Base-by-base conservation (phyloP, 176 grass and related monocot genomes). In the Carex littledalei region DNA sequence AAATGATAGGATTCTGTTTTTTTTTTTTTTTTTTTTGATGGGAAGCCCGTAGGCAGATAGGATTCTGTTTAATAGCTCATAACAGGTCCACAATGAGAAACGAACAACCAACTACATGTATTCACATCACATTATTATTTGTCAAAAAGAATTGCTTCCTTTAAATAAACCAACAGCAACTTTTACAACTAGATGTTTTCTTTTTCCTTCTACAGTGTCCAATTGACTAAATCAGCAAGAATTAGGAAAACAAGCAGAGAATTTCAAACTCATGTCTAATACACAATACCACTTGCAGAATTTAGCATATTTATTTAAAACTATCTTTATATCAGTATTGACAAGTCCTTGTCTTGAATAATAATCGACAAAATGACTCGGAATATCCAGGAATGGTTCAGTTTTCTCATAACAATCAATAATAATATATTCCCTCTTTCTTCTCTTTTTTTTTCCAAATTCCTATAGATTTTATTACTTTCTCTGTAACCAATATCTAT, bases 381-480 rank as follows among this genome's bases (percentile, higher is more conserved):
- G 47, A 50, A 50, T 50, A 50, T 50, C 8, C 47, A 50, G 47
- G 47, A 50, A 50, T 50, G 47, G 9, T 50, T 1, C 47, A 11
- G 47, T 50, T 50, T n/a, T 60, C 63, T 11, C 31, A 66, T 15
- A 66, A 32, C 47, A 70, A 41, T 70, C 37, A 43, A 37, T 41
- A 70, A 72, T 72, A 21, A 45, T 43, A 43, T 45, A 9, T 39
- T n/a, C 17, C 60, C 49, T 32, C 22, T 17, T 77, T 54, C 54
- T 14, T 4, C 53, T 76, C 72, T 49, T 32, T 50, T 78, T 78
- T 45, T 45, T 45, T 10, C 74, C 35, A 78, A 56, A 57, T 52
- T 78, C 74, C 74, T 57, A 57, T 78, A 55, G 14, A 31, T 57
- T 78, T 78, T 78, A 78, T 56, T 78, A 15, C 26, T 78, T 78